Evolutionary conservation across 1,284 basidiomycete genomes (phyloP), one percentile per base, ranked within the genome.

Genomic region (Inonotus hispidus): DNA sequence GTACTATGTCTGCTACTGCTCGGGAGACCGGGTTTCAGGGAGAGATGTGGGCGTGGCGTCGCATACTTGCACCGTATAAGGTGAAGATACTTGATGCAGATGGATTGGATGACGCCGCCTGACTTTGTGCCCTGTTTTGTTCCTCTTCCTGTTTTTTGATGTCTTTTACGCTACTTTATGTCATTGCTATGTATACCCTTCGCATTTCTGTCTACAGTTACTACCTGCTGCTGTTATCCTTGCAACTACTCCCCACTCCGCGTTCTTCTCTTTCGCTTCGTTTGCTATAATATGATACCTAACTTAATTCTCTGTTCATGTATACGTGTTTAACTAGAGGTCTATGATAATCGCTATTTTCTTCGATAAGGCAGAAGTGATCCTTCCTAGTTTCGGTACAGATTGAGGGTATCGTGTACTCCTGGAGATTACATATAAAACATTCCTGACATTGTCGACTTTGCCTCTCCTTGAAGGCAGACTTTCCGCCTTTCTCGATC

Each of bases 21-120:
- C 82, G 82, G 66, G 82, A 81, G 63, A 81, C 88, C 2, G 89
- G 89, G 2, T 80, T 90, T 13, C 88, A 90, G 71, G 89, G 89
- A 46, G 85, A 90, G 71, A 86, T 91, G 83, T 74, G 77, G 63
- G 79, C 83, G 57, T 92, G 89, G 89, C 77, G 78, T 62, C 77
- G 80, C 50, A 77, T 85, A 56, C 74, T 91, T 39, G 74, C 72
- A 13, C 76, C 82, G 62, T 75, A 79, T 64, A 77, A 81, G 0
- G 79, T 91, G 46, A 76, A 79, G 27, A 72, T 91, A 38, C 71
- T 91, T 55, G 88, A 91, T 68, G 77, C 79, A 13, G 82, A 88
- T 62, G 68, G 68, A 3, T n/a, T 49, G 10, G 58, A 63, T 21
- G 53, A 56, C 2, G 56, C 56, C 21, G 27, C 13, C 35, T 52